These are phyloP conservation scores for Talaromyces sp. DNA, from an alignment of 2,329 filamentous ascomycete species.

Conservation along the genomic window DNA sequence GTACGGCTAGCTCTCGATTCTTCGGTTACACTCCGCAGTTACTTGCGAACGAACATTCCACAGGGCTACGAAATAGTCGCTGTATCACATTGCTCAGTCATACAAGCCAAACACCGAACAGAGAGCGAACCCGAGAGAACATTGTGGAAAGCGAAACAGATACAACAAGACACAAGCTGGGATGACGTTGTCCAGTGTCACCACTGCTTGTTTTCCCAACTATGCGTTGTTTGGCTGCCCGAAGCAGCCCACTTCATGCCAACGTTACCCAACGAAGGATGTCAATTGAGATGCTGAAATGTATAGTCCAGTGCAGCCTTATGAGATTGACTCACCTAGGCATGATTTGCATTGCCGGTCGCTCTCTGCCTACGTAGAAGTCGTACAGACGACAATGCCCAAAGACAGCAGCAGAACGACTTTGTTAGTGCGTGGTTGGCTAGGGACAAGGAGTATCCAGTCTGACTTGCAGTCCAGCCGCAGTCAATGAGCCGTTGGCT, in stretches of 20 bases:
- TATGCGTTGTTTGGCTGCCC: conserved; percentile 6
- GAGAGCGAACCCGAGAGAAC: neutral
- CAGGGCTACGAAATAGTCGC: neutral
- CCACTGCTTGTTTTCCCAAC: neutral
- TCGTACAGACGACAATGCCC: neutral
- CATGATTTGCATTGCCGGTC: neutral
- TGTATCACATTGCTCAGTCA: conserved; percentile 2
- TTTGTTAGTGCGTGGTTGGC: neutral
- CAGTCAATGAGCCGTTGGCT: no score
- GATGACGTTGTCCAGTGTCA: neutral
- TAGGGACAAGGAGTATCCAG: neutral
- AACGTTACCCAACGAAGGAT: conserved; percentile 6
- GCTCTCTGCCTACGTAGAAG: neutral
- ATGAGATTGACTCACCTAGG: neutral
- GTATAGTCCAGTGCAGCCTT: neutral
- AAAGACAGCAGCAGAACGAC: neutral
- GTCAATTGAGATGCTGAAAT: conserved; percentile 1
- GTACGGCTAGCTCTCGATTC: neutral
- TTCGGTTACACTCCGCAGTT: neutral
- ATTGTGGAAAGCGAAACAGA: neutral
- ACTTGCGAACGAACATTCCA: neutral
- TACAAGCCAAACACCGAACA: neutral
- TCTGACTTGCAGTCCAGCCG: neutral
- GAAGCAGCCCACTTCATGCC: conserved; percentile 13
- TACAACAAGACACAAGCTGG: neutral